Evolutionary conservation across 306 rosid species (phyloP), one percentile per base, ranked within the genome.

Genomic region (Gastrolobium villosum): DNA sequence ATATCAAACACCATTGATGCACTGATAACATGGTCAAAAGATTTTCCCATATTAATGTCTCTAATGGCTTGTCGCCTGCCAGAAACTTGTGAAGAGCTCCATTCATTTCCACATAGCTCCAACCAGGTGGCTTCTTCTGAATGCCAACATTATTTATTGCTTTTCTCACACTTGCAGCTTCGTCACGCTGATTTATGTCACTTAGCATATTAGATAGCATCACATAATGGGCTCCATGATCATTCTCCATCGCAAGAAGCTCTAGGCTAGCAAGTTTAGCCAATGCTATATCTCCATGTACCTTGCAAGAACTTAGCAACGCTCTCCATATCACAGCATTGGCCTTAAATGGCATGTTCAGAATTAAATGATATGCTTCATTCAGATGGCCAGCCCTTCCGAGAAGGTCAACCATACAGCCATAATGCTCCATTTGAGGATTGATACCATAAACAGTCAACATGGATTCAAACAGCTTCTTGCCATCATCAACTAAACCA

Each of bases 401-500:
- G 9, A 83, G 83, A 62, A 86, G 89, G n/a, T 81, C 88, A 70
- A 87, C 84, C 81, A 87, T 79, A 62, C 88, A 84, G 3, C 86
- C 88, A 71, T 87, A 87, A 76, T 87, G 88, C 65, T 81, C 78
- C 65, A 78, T 78, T 34, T 52, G 55, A 65, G 86, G 88, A n/a
- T 20, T 31, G 3, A 84, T 48, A 37, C 69, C 70, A 31, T 78
- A 65, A 11, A 57, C 82, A 43, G 43, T 63, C 28, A 59, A 10
- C 88, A 87, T 84, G 40, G 86, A 75, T 39, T 81, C 78, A 54
- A 87, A 84, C 46, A 81, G 36, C 52, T 80, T 84, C 84, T 81
- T 70, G 14, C 86, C 88, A 50, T 70, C 83, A 44, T 75, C 84
- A 70, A 87, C 83, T 49, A 83, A 66, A 62, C 89, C 89, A 77